Evolutionary conservation across 495 filamentous ascomycete genomes (phyloP).

Genomic region (Bacidia gigantensis): DNA sequence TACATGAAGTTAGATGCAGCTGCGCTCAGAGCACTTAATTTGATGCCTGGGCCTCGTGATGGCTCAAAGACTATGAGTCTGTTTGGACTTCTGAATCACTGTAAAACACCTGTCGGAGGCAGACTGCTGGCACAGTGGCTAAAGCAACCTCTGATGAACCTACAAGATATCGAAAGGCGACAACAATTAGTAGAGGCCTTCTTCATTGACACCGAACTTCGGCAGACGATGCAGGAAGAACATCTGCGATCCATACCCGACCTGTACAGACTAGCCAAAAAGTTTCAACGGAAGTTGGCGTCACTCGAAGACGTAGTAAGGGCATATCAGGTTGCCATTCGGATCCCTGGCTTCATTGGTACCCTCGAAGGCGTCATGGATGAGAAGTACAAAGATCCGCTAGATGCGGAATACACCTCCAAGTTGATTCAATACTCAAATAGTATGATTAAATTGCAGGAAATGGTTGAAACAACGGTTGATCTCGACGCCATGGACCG

Average conservation of each 20-base stretch:
- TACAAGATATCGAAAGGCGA: slow-evolving; percentile 74
- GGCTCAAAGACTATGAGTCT: slow-evolving; percentile 96
- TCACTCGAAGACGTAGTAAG: slow-evolving; percentile 92
- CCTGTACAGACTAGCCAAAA: slow-evolving; percentile 83
- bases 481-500: slow-evolving; percentile 91
- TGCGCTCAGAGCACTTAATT: slow-evolving; percentile 81
- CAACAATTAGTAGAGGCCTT: slow-evolving; percentile 95
- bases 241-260: slow-evolving; percentile 90
- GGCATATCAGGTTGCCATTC: slow-evolving; percentile 87
- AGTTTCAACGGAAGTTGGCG: slow-evolving; percentile 81
- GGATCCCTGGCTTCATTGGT: slow-evolving; percentile 76
- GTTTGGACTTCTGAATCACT: slow-evolving; percentile 89
- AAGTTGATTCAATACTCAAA: slow-evolving; percentile 66
- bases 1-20: slow-evolving; percentile 99
- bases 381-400: slow-evolving; percentile 74
- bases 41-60: slow-evolving; percentile 92
- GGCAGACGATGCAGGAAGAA: slow-evolving; percentile 96
- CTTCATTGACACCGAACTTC: slow-evolving; percentile 79
- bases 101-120: slow-evolving; percentile 89
- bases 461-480: slow-evolving; percentile 98
- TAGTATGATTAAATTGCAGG: slow-evolving; percentile 72
- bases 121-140: slow-evolving; percentile 89
- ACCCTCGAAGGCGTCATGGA: slow-evolving; percentile 92
- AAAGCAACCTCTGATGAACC: slow-evolving; percentile 93
- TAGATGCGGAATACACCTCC: slow-evolving; percentile 77